Percentiles rank a stretch among this genome's conserved stretches.
These are phyloP conservation scores for Chloris gayana DNA, from an alignment of 176 grass and related monocot species.

Conservation along the genomic window DNA sequence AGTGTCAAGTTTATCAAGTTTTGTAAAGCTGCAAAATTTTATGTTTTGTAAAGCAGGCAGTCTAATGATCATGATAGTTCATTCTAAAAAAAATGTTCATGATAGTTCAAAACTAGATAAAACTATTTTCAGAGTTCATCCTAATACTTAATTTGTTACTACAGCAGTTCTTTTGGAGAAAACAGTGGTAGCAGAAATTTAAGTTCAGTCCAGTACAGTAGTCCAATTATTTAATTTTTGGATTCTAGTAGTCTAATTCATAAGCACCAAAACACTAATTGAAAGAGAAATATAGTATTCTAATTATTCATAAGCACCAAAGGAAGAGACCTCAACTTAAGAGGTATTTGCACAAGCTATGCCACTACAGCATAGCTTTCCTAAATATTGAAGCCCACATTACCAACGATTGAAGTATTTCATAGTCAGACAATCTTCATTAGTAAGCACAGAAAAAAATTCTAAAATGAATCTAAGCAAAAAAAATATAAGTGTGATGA, in stretches of 20 bases:
- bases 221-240: no score
- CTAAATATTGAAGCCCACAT: background rate
- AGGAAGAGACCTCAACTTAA: background rate
- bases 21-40: background rate
- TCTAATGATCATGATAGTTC: background rate
- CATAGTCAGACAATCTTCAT: constrained; percentile 1
- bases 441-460: constrained; percentile 7
- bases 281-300: background rate
- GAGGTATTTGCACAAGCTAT: no score
- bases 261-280: no score
- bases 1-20: background rate
- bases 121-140: background rate
- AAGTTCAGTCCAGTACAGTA: background rate
- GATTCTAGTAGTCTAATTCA: no score
- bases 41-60: background rate
- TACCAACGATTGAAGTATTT: constrained; percentile 1
- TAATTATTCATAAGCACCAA: background rate
- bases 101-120: background rate
- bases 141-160: background rate
- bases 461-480: background rate
- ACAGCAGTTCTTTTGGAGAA: background rate
- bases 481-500: constrained; percentile 11
- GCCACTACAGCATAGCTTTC: no score
- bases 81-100: background rate
- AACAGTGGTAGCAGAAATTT: background rate